Evolutionary conservation across 345 rosid species (phyloP).

Genomic region (Abelmoschus esculentus): DNA sequence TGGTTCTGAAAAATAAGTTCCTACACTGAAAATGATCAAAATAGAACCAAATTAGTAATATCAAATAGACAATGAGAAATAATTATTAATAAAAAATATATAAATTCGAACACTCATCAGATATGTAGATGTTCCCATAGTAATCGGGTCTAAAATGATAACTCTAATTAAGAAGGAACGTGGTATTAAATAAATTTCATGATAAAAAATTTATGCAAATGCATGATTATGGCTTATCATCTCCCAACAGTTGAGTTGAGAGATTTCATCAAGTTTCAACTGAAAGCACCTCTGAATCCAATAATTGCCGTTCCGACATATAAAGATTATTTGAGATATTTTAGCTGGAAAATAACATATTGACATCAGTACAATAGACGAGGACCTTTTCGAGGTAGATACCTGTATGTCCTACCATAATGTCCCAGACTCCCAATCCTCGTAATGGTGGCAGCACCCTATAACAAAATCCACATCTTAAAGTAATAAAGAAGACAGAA

Average conservation of each 20-base stretch:
- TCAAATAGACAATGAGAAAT: no score
- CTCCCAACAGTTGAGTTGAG: not conserved
- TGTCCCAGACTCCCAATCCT: not conserved
- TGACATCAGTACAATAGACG: not conserved
- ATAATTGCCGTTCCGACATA: constrained; percentile 1
- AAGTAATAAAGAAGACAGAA: constrained; percentile 7
- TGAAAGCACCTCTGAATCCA: not conserved
- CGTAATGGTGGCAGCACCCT: constrained; percentile 5
- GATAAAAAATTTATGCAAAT: not conserved
- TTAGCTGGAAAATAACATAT: not conserved
- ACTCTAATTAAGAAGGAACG: not conserved
- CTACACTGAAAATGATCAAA: no score
- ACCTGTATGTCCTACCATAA: constrained; percentile 12
- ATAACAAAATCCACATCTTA: constrained; percentile 8
- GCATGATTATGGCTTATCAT: not conserved
- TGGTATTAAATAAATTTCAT: not conserved
- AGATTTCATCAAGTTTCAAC: constrained; percentile 5
- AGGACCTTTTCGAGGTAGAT: constrained; percentile 8
- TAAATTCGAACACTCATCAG: no score
- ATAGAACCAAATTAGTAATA: no score
- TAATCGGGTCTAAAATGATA: no score
- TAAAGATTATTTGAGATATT: not conserved
- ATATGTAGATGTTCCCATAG: no score
- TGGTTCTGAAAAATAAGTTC: no score
- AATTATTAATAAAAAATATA: no score